Evolutionary conservation across 257 asterid species (phyloP), one percentile per base, ranked within the genome.

Genomic region (Jacaranda copaia): DNA sequence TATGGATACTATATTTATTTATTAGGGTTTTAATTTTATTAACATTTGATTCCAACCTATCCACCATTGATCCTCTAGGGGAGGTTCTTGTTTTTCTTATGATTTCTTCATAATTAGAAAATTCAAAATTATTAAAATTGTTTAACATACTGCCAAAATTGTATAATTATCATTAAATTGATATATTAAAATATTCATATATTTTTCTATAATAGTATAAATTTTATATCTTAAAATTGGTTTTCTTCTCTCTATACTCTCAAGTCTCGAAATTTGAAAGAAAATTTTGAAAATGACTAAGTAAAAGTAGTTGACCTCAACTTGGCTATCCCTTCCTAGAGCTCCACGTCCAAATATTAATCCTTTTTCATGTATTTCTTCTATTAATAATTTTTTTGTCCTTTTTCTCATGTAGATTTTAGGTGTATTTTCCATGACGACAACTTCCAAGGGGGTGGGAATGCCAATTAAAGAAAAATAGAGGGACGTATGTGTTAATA

Each of bases 231-330:
- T 25, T 25, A 25, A 25, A 1, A 25, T 6, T 5, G 6, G 1
- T 48, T 51, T 56, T 6, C 6, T 19, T 6, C 18, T 58, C 20
- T 25, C 14, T 58, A 19, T 58, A 19, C 53, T 3, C 46, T 56
- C 6, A 58, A 62, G 51, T 58, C 6, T 8, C 15, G 62, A 15
- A 32, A 32, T 61, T 20, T 59, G 57, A 11, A 68, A 40, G 51
- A 62, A 76, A 76, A 70, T 76, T 5, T 8, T 82, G 82, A 82
- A 77, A 82, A 78, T 73, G 82, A 82, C 82, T 35, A 36, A 68
- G 65, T 61, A 78, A 68, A 68, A 78, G 70, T 13, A 42, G 82
- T 73, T 78, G 82, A 82, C 85, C 85, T 68, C 85, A 73, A 57
- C 80, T 82, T 73, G 52, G 80, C 70, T 77, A 81, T 81, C 85